Evolutionary conservation across 2,329 filamentous ascomycete genomes (phyloP).

Genomic region (Cordyceps cateniannulata): DNA sequence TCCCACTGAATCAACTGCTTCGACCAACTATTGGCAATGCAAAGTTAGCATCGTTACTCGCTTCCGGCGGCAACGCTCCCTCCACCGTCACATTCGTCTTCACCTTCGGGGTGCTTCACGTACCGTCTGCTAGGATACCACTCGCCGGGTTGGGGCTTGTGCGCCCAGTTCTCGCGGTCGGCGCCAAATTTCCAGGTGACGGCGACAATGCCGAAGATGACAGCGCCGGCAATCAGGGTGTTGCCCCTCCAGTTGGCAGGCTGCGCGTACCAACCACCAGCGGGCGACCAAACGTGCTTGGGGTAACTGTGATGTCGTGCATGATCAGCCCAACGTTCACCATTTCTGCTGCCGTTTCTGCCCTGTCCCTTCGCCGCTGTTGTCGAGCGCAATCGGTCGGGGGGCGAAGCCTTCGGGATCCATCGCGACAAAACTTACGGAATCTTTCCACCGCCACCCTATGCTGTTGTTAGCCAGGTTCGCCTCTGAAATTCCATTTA

Average conservation of each 20-base stretch:
- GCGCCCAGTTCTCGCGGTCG: conserved; percentile 63
- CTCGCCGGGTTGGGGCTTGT: conserved; percentile 67
- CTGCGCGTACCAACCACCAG: conserved; percentile 96
- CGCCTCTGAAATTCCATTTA: not conserved
- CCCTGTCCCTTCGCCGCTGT: conserved; percentile 12
- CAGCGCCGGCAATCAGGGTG: conserved; percentile 67
- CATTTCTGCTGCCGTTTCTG: too few relatives aligned
- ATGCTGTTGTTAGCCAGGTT: conserved; percentile 31
- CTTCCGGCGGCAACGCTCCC: not conserved
- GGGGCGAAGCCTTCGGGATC: conserved; percentile 1
- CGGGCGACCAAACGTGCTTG: conserved; percentile 98
- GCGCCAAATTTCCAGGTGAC: conserved; percentile 68
- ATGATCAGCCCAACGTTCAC: conserved; percentile 14
- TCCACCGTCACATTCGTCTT: not conserved
- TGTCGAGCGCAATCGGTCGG: conserved; percentile 13
- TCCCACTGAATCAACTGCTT: conserved; percentile 40
- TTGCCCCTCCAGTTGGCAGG: conserved; percentile 93
- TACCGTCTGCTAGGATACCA: conserved; percentile 85
- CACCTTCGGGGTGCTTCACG: conserved; percentile 27
- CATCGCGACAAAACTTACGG: conserved; percentile 38
- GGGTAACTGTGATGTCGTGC: conserved; percentile 61
- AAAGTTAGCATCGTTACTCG: not conserved
- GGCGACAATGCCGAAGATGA: conserved; percentile 62
- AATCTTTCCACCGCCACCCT: conserved; percentile 70
- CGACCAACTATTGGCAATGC: conserved; percentile 32